Percentiles rank a stretch among this genome's conserved stretches.
Conservation (phyloP, 2,329 filamentous ascomycete species). For the Hymenotorrendiella dingleyae region DNA sequence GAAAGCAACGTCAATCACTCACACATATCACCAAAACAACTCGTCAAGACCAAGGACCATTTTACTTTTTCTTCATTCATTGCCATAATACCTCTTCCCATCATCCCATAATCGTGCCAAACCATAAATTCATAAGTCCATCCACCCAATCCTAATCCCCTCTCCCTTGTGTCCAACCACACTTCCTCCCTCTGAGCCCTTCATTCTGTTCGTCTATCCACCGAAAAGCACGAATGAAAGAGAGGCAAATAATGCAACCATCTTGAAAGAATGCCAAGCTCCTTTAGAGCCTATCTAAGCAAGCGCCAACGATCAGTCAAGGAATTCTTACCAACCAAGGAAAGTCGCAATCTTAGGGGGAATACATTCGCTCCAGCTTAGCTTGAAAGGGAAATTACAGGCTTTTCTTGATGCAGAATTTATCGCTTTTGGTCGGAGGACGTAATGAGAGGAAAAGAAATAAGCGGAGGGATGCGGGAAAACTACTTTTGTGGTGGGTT, state of each 20-base stretch:
- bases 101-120: too few species aligned
- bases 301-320: conserved; percentile 29
- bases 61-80: too few species aligned
- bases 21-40: too few species aligned
- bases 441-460: conserved; percentile 7
- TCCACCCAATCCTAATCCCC: too few species aligned
- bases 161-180: too few species aligned
- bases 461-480: conserved; percentile 29
- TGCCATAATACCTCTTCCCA: too few species aligned
- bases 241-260: conserved; percentile 13
- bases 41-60: too few species aligned
- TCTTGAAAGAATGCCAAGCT: conserved; percentile 17
- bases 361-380: conserved; percentile 1
- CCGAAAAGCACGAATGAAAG: conserved; percentile 19
- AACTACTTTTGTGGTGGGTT: conserved; percentile 85
- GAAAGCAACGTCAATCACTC: too few species aligned
- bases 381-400: conserved; percentile 10
- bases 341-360: conserved; percentile 4
- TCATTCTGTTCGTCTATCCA: conserved; percentile 3
- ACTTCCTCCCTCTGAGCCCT: too few species aligned
- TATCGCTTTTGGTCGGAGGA: conserved; percentile 1
- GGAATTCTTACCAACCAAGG: conserved; percentile 16
- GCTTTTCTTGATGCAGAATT: neutral
- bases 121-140: too few species aligned
- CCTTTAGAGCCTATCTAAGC: conserved; percentile 40